Evolutionary conservation across 768 basidiomycete genomes (phyloP).

Genomic region (Lactifluus rugatus): DNA sequence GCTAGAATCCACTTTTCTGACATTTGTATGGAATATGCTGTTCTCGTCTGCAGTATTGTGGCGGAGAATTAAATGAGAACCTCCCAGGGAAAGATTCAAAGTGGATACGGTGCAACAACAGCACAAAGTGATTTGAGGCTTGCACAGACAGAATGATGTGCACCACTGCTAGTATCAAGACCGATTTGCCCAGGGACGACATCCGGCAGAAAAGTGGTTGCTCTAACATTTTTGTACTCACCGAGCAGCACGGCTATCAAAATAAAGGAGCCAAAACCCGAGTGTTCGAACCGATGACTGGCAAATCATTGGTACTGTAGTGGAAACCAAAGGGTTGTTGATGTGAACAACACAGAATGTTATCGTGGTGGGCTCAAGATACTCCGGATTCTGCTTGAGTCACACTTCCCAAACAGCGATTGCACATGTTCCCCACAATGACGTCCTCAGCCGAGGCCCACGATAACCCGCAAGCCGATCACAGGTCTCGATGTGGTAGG

Average conservation of each 20-base stretch:
- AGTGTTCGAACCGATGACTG: background rate
- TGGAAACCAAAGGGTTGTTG: background rate
- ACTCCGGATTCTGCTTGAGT: background rate
- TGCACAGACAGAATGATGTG: background rate
- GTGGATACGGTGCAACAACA: background rate
- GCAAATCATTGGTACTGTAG: background rate
- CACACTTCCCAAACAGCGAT: background rate
- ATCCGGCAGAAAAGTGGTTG: background rate
- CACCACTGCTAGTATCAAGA: background rate
- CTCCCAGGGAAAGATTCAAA: background rate
- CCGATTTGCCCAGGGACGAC: background rate
- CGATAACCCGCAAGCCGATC: conserved; percentile 5
- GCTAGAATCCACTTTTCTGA: no score
- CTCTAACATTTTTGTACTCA: background rate
- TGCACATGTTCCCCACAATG: background rate
- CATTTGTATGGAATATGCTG: no score
- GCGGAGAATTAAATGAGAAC: no score
- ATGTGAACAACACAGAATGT: background rate
- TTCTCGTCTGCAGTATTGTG: background rate
- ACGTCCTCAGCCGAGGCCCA: background rate
- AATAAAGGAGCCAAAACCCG: background rate
- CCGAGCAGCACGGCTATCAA: background rate
- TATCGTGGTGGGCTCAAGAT: background rate
- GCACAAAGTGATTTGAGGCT: background rate
- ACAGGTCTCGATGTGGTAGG: conserved; percentile 2